Conservation (phyloP, 2,329 filamentous ascomycete species). For the Colletotrichum sp. region DNA sequence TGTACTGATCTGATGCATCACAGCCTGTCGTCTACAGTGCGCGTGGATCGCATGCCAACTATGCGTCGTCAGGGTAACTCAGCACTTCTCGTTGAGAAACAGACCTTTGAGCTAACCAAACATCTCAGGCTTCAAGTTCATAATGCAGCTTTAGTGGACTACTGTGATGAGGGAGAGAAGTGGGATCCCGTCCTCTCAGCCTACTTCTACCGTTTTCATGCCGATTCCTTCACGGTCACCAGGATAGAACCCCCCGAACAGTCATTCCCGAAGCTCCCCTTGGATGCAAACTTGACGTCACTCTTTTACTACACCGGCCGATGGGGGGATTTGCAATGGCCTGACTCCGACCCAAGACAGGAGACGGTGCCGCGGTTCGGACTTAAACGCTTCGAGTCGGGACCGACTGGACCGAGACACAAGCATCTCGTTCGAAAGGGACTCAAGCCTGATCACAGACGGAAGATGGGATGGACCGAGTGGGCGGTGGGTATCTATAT, state of each 20-base stretch:
- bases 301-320: conserved; percentile 37
- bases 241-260: conserved; percentile 1
- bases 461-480: conserved; percentile 30
- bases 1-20: background rate
- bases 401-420: conserved; percentile 34
- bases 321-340: conserved; percentile 38
- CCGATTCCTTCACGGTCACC: conserved; percentile 26
- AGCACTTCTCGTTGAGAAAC: fast-evolving
- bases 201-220: conserved; percentile 38
- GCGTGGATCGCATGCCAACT: conserved; percentile 39
- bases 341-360: conserved; percentile 35
- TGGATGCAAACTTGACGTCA: conserved; percentile 32
- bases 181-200: conserved; percentile 41
- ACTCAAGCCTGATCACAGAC: conserved; percentile 30
- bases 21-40: conserved; percentile 40
- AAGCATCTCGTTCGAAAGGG: conserved; percentile 38
- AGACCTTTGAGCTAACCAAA: background rate
- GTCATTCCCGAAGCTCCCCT: background rate
- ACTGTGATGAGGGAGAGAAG: conserved; percentile 34
- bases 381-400: conserved; percentile 34
- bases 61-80: conserved; percentile 31
- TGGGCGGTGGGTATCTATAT: conserved; percentile 31
- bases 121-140: conserved; percentile 33
- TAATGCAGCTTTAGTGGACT: conserved; percentile 34
- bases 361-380: conserved; percentile 33